These are phyloP conservation scores for Grosmannia penicillata DNA, from an alignment of 2,329 filamentous ascomycete genomes.

Conservation along the genomic window DNA sequence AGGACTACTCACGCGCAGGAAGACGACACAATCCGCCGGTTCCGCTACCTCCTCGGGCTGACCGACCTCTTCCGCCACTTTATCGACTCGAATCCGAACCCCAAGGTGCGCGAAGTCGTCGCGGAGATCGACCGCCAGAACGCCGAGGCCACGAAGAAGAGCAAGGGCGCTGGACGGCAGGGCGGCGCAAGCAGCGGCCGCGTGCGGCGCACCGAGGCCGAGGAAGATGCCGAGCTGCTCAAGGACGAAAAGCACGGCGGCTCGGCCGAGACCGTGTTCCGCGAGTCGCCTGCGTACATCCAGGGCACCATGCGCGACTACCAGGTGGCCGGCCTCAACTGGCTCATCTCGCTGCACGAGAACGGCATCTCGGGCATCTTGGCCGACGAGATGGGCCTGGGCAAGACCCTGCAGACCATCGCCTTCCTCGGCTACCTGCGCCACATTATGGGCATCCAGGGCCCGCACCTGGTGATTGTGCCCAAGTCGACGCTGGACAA, in stretches of 20 bases:
- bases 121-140: constrained; percentile 90
- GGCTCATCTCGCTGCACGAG: constrained; percentile 93
- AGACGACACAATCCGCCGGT: constrained; percentile 86
- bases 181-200: constrained; percentile 70
- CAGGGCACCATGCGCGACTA: constrained; percentile 90
- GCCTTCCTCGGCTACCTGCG: constrained; percentile 90
- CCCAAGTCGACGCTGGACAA: constrained; percentile 97
- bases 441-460: constrained; percentile 76
- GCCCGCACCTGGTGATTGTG: constrained; percentile 81
- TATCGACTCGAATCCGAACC: constrained; percentile 93
- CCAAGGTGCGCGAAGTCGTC: constrained; percentile 87
- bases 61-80: constrained; percentile 98
- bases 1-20: constrained; percentile 37
- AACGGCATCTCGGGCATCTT: constrained; percentile 98
- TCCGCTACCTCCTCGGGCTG: constrained; percentile 84
- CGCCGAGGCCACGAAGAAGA: constrained; percentile 52
- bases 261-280: constrained; percentile 77
- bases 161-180: constrained; percentile 64
- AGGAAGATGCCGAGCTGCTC: constrained; percentile 83
- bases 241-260: constrained; percentile 83
- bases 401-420: constrained; percentile 95
- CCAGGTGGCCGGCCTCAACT: constrained; percentile 88
- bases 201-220: constrained; percentile 82
- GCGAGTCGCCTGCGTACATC: constrained; percentile 85
- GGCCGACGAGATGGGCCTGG: constrained; percentile 96